phyloP scores from a whole-genome alignment of 352 stramenopile genomes.

The Phytopythium vexans region DNA sequence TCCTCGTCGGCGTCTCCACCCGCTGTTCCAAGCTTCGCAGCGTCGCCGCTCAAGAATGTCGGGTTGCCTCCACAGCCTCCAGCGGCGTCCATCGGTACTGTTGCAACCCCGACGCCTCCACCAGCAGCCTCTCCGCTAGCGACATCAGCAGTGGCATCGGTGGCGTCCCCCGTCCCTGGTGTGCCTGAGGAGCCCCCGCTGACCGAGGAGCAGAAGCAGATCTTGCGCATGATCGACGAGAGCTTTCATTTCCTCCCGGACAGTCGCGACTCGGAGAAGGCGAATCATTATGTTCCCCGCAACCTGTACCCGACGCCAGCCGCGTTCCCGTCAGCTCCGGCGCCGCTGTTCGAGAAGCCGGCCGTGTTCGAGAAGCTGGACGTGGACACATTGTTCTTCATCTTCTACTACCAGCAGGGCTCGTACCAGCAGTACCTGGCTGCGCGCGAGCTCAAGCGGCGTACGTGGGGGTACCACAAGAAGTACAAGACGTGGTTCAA shows the following conservation, averaged over 20 bases:
- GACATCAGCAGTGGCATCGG: constrained; percentile 6
- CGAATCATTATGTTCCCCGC: constrained; percentile 91
- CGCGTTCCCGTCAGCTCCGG: constrained; percentile 88
- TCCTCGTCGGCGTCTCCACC: constrained; percentile 30
- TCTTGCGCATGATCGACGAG: constrained; percentile 80
- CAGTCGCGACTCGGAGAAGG: constrained; percentile 87
- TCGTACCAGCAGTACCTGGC: constrained; percentile 99
- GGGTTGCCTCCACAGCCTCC: constrained; percentile 29
- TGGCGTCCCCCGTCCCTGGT: constrained; percentile 1
- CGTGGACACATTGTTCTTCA: constrained; percentile 98
- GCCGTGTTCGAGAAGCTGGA: constrained; percentile 97
- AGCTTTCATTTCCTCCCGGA: constrained; percentile 92
- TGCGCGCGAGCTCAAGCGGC: constrained; percentile 96
- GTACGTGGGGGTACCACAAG: constrained; percentile 99
- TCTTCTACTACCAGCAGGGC: constrained; percentile 99
- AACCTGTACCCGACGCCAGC: constrained; percentile 93
- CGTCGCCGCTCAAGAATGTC: constrained; percentile 18
- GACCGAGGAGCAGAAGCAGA: constrained; percentile 78
- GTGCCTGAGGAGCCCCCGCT: constrained; percentile 32
- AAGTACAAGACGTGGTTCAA: constrained; percentile 99
- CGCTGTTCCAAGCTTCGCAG: constrained; percentile 8
- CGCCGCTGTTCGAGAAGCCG: constrained; percentile 92
- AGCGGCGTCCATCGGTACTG: constrained; percentile 13
- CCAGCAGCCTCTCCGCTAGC: constrained; percentile 10
- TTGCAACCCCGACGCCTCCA: constrained; percentile 18